Conservation (phyloP, 1,284 basidiomycete genomes). For the Melampsora larici-populina region DNA sequence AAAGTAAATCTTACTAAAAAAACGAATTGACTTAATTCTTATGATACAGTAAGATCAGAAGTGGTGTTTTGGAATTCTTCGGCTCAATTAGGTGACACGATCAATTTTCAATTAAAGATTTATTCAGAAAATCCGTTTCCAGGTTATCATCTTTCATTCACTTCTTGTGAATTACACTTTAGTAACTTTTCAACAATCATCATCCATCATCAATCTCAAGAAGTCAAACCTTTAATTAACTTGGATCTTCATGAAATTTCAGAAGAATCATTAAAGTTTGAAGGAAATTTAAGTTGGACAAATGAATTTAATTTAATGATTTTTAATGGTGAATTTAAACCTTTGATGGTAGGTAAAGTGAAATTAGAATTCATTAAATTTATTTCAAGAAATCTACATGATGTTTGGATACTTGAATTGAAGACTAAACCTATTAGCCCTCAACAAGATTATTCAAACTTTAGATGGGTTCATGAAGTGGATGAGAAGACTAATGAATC, state of each 20-base stretch:
- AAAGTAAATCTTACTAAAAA: no score
- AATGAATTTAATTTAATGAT: slow-evolving; percentile 1
- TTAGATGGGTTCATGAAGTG: slow-evolving; percentile 19
- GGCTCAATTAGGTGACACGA: slow-evolving; percentile 8
- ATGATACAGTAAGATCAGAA: slow-evolving; percentile 7
- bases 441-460: background rate
- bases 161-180: slow-evolving; percentile 24
- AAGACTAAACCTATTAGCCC: background rate
- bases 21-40: background rate
- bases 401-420: background rate
- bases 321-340: slow-evolving; percentile 24
- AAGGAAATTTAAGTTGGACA: background rate
- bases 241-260: slow-evolving; percentile 21
- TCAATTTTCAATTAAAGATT: slow-evolving; percentile 27
- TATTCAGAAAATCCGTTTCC: background rate
- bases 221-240: no score
- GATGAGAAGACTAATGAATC: background rate
- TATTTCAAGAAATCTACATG: background rate
- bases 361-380: slow-evolving; percentile 22
- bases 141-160: slow-evolving; percentile 23
- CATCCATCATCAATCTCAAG: slow-evolving; percentile 12
- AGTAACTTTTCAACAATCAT: slow-evolving; percentile 10
- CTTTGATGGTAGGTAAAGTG: slow-evolving; percentile 14
- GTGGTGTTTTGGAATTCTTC: slow-evolving; percentile 22
- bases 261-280: background rate